Evolutionary conservation across 805 yeast species (phyloP), one percentile per base, ranked within the genome.

Genomic region (Myxozyma neglecta): DNA sequence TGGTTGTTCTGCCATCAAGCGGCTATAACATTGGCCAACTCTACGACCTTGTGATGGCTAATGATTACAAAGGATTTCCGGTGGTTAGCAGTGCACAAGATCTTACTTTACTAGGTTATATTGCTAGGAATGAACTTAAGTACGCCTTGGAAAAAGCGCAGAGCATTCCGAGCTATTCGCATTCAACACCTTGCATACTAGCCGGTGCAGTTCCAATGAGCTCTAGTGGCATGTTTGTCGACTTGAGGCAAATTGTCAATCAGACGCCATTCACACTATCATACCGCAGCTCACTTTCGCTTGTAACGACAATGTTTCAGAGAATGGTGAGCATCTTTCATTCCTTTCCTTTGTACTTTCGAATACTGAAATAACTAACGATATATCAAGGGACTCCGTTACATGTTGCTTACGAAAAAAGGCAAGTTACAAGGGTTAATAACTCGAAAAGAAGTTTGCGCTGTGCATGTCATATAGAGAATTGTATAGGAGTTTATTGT

Each of bases 21-120:
- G 79, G 75, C 35, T 54, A 52, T 1, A 35, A 66, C 36, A 72
- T 68, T 11, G 54, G 48, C 20, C 36, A 74, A 0, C 61, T 80
- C 14, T 71, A 65, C 1, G 64, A 68, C 1, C 34, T 74, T 6
- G 36, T 70, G 2, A 56, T 60, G 0, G 54, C 61, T 3, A 52
- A 68, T 37, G 59, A 70, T 1, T 71, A 53, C 56, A 72, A 73
- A 53, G 86, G 81, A 10, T 77, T 77, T 65, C 87, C 84, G 8
- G 77, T 79, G 9, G 73, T 82, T 68, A 72, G 71, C 56, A 75
- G 74, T 54, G 70, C 67, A 51, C 66, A 66, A 13, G 75, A 70
- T 52, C 77, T 70, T 34, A 71, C 67, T 2, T 64, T 83, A 2
- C 46, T 76, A 2, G 86, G 86, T 0, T 80, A 77, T 73, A 67